Base-by-base conservation (phyloP, 2,329 filamentous ascomycete species). In the Cytospora piceicola region DNA sequence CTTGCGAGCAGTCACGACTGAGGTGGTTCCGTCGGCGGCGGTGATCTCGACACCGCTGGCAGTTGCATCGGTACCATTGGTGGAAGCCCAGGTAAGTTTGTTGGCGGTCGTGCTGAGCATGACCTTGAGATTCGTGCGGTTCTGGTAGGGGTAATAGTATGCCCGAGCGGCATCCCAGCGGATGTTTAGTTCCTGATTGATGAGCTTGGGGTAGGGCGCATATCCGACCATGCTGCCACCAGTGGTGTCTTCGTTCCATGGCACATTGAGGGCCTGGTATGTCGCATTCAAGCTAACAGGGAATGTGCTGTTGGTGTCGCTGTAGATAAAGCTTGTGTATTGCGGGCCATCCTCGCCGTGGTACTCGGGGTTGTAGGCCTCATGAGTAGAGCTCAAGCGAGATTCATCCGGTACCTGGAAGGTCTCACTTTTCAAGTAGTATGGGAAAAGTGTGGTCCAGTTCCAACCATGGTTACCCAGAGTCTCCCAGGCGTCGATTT, bases 91-190 rank as follows among this genome's bases (percentile, higher is more conserved):
- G 11, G 78, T 66, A 22, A 83, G 73, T 36, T 73, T 73, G 56
- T 78, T 77, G 0, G 76, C 81, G 4, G 73, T 74, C 0, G 80
- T 79, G 67, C 81, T 80, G 27, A 78, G 68, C 42, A 81, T 76
- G 1, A 82, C 71, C 6, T 80, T 71, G 2, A 83, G 72, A 67
- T 83, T 83, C 4, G 72, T 59, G 55, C 81, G 73, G 27, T 73
- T 67, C 59, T 71, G 72, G 64, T 79, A 71, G 2, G 81, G 79
- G 65, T 75, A 81, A 68, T 82, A 83, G 69, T 81, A 83, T 5
- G 80, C 79, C 20, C 80, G 73, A 6, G 79, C 81, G 42, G 81
- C 80, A 72, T 83, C 81, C 64, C 79, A 76, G 14, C 81, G 77
- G 12, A 79, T 72, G 66, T 78, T 74, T 14, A 72, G 71, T 1